Base-by-base conservation (phyloP, 306 rosid species). In the Betula pendula region DNA sequence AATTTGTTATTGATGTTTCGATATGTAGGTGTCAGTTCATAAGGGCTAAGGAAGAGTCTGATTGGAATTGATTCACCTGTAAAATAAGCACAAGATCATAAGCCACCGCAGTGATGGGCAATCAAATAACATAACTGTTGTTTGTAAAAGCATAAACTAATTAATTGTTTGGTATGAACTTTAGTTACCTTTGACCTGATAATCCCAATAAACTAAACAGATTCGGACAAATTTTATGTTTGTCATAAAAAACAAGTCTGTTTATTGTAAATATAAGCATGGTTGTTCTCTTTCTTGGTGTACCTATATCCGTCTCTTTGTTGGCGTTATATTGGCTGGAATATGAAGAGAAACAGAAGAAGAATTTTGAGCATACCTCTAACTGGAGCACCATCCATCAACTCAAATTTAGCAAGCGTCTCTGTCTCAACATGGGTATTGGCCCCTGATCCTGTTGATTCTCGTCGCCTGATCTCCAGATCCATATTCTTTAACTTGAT, bases 301-400 rank as follows among this genome's bases (percentile, higher is more conserved):
- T 51, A 16, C n/a, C n/a, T 38, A 29, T 20, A 31, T 43, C 33
- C 38, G 11, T 43, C 5, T 1, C n/a, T 3, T 49, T 15, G 53
- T 49, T 15, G 53, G 53, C 16, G 1, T 49, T 49, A 15, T 15
- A 49, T 49, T 49, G 20, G 24, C 56, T 48, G 4, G n/a, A 20
- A 38, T 45, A 24, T 56, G 35, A 19, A 50, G 47, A 24, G 8
- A 19, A 55, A 12, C 14, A 13, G 3, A 70, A 71, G 74, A 50
- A 44, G 71, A 66, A 29, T 66, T 77, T 35, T 27, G 43, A 80
- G 85, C 79, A 80, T 82, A 92, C 99, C 99, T 92, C 99, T 81
- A 62, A 95, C 99, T 48, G 99, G 99, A 85, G 99, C 99, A 72
- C 99, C 99, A 85, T 92, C 99, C 99, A 95, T 95, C 88, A 95